phyloP scores from a whole-genome alignment of 768 basidiomycete species.

The Boletus vermiculosoides region DNA sequence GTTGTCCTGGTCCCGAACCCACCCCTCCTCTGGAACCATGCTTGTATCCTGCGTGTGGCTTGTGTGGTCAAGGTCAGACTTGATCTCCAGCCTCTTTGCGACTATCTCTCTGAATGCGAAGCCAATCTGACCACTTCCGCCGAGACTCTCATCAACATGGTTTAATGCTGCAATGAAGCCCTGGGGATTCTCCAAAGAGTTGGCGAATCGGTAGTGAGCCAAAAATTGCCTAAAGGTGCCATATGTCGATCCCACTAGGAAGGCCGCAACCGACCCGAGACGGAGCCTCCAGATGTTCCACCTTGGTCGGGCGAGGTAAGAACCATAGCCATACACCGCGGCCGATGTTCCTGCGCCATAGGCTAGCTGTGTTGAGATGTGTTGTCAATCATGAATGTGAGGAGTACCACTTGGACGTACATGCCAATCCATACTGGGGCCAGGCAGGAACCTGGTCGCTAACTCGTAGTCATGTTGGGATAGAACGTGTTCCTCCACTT shows the following conservation, averaged over 20 bases:
- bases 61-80: background rate
- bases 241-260: slow-evolving; percentile 31
- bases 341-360: slow-evolving; percentile 27
- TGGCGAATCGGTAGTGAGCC: slow-evolving; percentile 30
- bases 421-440: slow-evolving; percentile 43
- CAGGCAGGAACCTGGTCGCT: slow-evolving; percentile 53
- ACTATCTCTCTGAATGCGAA: slow-evolving; percentile 27
- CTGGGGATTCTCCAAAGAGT: slow-evolving; percentile 31
- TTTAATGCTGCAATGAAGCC: slow-evolving; percentile 32
- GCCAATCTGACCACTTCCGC: slow-evolving; percentile 31
- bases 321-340: slow-evolving; percentile 27
- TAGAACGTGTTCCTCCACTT: slow-evolving; percentile 29
- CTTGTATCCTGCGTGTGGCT: slow-evolving; percentile 4
- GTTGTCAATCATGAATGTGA: slow-evolving; percentile 3
- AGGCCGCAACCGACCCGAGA: slow-evolving; percentile 25
- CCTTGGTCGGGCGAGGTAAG: slow-evolving; percentile 27
- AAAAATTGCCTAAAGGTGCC: slow-evolving; percentile 33
- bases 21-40: slow-evolving; percentile 16
- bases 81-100: slow-evolving; percentile 13
- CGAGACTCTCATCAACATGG: slow-evolving; percentile 32
- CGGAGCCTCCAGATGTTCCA: slow-evolving; percentile 28
- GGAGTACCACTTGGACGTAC: slow-evolving; percentile 20
- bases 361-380: slow-evolving; percentile 10
- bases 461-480: slow-evolving; percentile 53
- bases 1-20: slow-evolving; percentile 11